Conservation (phyloP, 192 early-diverging fungal genomes). For the Podila epigama region DNA sequence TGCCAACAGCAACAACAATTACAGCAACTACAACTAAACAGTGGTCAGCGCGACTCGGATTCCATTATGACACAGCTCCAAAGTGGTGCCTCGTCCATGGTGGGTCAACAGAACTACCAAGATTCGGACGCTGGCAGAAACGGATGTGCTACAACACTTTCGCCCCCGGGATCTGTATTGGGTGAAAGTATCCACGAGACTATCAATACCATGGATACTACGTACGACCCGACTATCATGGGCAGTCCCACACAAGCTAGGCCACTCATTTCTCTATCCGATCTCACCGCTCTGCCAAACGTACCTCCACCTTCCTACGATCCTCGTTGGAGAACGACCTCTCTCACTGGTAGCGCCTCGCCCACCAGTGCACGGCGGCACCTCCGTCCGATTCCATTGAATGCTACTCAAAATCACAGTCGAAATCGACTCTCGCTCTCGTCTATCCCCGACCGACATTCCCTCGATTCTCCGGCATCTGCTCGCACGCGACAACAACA, state of each 20-base stretch:
- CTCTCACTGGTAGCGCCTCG: not conserved
- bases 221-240: too few relatives aligned
- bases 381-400: not conserved
- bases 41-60: not conserved
- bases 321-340: slow-evolving; percentile 15
- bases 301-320: slow-evolving; percentile 28
- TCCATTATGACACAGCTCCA: not conserved
- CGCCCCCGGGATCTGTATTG: not conserved
- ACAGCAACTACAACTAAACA: too few relatives aligned
- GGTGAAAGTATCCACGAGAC: not conserved
- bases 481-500: not conserved
- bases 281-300: not conserved
- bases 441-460: slow-evolving; percentile 3
- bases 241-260: not conserved
- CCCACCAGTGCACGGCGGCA: not conserved
- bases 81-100: not conserved
- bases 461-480: too few relatives aligned
- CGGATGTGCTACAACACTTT: not conserved
- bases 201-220: not conserved
- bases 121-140: not conserved
- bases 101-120: not conserved
- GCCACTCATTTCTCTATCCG: not conserved
- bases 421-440: not conserved
- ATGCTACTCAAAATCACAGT: not conserved
- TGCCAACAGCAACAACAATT: not conserved